phyloP scores from a whole-genome alignment of 2,329 filamentous ascomycete genomes.

The Calonectria multiphialidica region DNA sequence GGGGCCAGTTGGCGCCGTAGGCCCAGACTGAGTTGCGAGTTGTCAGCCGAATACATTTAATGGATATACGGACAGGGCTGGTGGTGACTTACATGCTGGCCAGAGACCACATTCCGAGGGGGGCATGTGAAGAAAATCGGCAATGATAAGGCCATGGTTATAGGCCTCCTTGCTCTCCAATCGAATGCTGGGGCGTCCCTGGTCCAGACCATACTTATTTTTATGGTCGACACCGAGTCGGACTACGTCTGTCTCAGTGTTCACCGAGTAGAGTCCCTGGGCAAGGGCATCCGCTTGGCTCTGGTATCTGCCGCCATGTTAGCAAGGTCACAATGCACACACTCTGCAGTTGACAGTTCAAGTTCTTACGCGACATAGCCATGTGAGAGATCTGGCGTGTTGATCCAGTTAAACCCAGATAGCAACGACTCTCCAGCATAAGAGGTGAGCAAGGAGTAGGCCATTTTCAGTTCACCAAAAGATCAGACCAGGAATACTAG shows the following conservation, averaged over 20 bases:
- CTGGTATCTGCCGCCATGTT: conserved; percentile 54
- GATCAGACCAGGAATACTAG: conserved; percentile 16
- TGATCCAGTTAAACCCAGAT: conserved; percentile 63
- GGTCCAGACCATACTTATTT: conserved; percentile 50
- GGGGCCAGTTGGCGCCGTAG: conserved; percentile 70
- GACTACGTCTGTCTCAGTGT: conserved; percentile 56
- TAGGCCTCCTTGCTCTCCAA: conserved; percentile 74
- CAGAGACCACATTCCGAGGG: conserved; percentile 77
- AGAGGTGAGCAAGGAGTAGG: conserved; percentile 57
- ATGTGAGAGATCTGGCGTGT: conserved; percentile 69
- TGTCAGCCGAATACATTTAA: conserved; percentile 19
- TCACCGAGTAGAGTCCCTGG: conserved; percentile 56
- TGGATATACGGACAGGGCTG: background rate
- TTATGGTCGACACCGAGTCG: conserved; percentile 59
- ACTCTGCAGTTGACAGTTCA: conserved; percentile 21
- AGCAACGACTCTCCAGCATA: conserved; percentile 59
- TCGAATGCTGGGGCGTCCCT: conserved; percentile 71
- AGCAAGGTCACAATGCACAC: background rate
- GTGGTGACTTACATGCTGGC: conserved; percentile 72
- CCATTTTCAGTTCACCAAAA: conserved; percentile 41
- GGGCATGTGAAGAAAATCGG: conserved; percentile 82
- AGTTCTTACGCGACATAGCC: conserved; percentile 74
- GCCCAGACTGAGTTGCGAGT: conserved; percentile 59
- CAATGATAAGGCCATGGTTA: conserved; percentile 76
- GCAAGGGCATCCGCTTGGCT: conserved; percentile 53